Evolutionary conservation across 345 rosid genomes (phyloP).

Genomic region (Schrenkiella parvula): DNA sequence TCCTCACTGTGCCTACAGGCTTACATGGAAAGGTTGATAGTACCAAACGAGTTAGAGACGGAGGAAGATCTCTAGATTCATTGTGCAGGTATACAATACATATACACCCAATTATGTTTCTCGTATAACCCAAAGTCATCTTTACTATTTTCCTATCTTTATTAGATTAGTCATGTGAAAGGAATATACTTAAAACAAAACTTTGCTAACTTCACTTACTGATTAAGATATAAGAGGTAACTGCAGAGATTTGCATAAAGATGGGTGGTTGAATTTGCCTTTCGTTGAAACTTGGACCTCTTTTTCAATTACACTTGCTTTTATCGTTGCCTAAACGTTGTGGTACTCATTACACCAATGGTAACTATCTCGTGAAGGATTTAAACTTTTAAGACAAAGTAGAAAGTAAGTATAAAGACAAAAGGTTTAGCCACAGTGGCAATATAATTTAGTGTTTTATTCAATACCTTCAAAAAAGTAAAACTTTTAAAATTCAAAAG

Average conservation of each 20-base stretch:
- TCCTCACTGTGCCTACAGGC: conserved; percentile 14
- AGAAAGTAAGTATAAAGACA: conserved; percentile 14
- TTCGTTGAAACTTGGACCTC: background rate
- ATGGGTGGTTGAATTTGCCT: conserved; percentile 15
- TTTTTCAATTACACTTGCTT: background rate
- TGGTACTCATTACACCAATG: conserved; percentile 10
- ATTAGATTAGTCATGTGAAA: background rate
- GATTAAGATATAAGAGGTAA: background rate
- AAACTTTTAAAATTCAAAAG: background rate
- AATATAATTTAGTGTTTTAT: conserved; percentile 10
- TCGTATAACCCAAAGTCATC: conserved; percentile 11
- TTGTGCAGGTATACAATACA: conserved; percentile 7
- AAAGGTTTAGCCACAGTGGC: conserved; percentile 18
- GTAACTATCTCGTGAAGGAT: conserved; percentile 28
- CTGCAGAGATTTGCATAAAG: background rate
- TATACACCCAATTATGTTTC: conserved; percentile 3
- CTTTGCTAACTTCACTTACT: conserved; percentile 13
- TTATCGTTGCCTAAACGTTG: conserved; percentile 11
- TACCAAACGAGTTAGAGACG: conserved; percentile 26
- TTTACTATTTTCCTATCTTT: background rate
- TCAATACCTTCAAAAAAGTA: background rate
- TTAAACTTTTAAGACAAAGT: conserved; percentile 20
- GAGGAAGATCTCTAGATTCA: conserved; percentile 23
- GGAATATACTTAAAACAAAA: conserved; percentile 14
- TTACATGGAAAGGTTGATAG: conserved; percentile 29